A percentile compares a stretch with the other conserved stretches of the same genome.
Evolutionary conservation across 106 monocot species (phyloP).

Genomic region (Dendrobium nobile): DNA sequence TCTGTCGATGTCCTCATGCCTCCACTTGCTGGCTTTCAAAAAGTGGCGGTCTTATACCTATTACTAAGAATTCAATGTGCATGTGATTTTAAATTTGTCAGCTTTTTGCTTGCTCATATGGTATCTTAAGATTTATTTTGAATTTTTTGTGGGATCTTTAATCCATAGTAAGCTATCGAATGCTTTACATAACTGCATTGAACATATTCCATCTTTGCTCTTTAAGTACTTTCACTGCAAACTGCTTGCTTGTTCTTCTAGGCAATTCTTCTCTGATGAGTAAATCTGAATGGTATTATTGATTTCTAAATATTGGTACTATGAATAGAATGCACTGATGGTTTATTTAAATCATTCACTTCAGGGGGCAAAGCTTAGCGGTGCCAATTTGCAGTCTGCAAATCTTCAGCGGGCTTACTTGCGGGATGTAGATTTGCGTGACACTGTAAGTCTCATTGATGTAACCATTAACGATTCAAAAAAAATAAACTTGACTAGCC

Average conservation of each 20-base stretch:
- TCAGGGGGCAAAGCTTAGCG: slow-evolving; percentile 82
- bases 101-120: no score
- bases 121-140: no score
- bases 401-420: slow-evolving; percentile 94
- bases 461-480: neutral
- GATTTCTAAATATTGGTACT: neutral
- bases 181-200: no score
- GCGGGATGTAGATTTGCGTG: slow-evolving; percentile 84
- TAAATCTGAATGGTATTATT: neutral
- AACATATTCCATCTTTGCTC: no score
- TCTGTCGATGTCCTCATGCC: no score
- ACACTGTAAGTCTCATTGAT: slow-evolving; percentile 49
- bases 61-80: no score
- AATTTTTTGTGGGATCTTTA: no score
- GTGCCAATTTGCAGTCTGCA: slow-evolving; percentile 68
- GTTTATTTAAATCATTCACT: neutral
- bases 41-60: no score
- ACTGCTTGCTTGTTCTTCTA: neutral
- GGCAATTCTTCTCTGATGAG: neutral
- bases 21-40: no score
- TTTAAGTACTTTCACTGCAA: no score
- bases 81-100: no score
- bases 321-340: neutral
- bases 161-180: no score
- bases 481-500: neutral